Percentiles rank a stretch among this genome's conserved stretches.
phyloP scores from a whole-genome alignment of 495 filamentous ascomycete species.

The Chlorociboria aeruginascens region DNA sequence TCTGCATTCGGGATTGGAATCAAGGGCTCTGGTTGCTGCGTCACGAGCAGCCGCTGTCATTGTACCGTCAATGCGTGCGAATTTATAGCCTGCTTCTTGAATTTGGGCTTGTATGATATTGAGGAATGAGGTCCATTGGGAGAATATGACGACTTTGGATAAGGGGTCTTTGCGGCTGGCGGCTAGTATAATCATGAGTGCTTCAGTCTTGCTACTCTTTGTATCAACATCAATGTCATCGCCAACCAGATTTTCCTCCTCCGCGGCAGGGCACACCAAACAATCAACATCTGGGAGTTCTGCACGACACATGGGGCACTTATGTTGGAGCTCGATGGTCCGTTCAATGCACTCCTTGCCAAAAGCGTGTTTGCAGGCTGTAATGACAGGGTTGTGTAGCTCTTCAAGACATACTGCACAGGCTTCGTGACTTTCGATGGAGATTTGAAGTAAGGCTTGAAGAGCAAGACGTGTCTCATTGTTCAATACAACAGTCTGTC shows the following conservation, averaged over 20 bases:
- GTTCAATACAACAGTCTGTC: slow-evolving; percentile 48
- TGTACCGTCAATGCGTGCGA: slow-evolving; percentile 71
- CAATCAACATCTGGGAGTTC: slow-evolving; percentile 45
- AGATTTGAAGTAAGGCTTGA: slow-evolving; percentile 65
- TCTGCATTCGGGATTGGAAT: slow-evolving; percentile 52
- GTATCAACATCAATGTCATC: slow-evolving; percentile 40
- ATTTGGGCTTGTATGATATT: slow-evolving; percentile 67
- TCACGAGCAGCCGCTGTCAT: slow-evolving; percentile 62
- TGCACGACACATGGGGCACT: slow-evolving; percentile 83
- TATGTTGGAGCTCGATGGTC: slow-evolving; percentile 68
- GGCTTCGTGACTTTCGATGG: slow-evolving; percentile 71
- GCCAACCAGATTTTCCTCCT: slow-evolving; percentile 29
- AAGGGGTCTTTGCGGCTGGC: slow-evolving; percentile 53
- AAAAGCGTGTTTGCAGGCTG: slow-evolving; percentile 77
- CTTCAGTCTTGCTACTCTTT: slow-evolving; percentile 75
- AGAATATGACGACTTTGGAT: slow-evolving; percentile 83
- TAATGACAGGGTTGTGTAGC: slow-evolving; percentile 69
- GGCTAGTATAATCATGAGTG: slow-evolving; percentile 64
- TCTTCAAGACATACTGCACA: slow-evolving; percentile 75
- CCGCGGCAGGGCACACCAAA: slow-evolving; percentile 51
- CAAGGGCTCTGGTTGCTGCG: slow-evolving; percentile 51
- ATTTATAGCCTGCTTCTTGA: slow-evolving; percentile 44
- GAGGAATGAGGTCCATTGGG: slow-evolving; percentile 88
- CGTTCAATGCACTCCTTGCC: slow-evolving; percentile 63
- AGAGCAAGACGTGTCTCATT: slow-evolving; percentile 61